These are phyloP conservation scores for Scheffersomyces stambukii DNA, from an alignment of 1,139 yeast species.

Conservation along the genomic window DNA sequence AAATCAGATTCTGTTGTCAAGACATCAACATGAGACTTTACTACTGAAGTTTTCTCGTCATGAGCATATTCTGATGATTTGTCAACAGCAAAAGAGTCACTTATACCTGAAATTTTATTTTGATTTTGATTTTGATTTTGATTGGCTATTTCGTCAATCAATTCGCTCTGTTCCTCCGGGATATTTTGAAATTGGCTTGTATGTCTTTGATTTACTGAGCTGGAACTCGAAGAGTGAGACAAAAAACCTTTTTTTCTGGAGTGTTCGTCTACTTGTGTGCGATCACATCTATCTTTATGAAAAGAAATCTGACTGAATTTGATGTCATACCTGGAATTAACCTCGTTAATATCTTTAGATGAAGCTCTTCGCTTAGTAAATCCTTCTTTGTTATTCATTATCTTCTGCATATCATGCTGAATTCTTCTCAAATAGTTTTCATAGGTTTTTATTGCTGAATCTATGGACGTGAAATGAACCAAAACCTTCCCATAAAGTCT, in stretches of 20 bases:
- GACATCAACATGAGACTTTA: too few relatives aligned
- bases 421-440: conserved; percentile 28
- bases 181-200: conserved; percentile 4
- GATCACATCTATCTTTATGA: conserved; percentile 37
- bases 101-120: too few relatives aligned
- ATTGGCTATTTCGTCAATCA: conserved; percentile 7
- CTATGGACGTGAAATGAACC: conserved; percentile 39
- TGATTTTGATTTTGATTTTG: too few relatives aligned
- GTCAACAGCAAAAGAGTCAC: too few relatives aligned
- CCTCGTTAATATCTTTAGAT: conserved; percentile 4
- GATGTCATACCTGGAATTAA: conserved; percentile 12
- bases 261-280: conserved; percentile 13
- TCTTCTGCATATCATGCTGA: conserved; percentile 19
- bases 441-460: conserved; percentile 35
- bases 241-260: conserved; percentile 4
- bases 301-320: conserved; percentile 19
- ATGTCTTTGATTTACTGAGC: too few relatives aligned
- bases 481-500: conserved; percentile 13
- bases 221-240: conserved; percentile 2
- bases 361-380: conserved; percentile 1
- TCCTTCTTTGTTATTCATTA: conserved; percentile 14
- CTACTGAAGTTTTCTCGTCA: too few relatives aligned
- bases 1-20: conserved; percentile 10
- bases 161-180: conserved; percentile 7
- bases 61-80: too few relatives aligned